Percentiles rank a stretch among this genome's conserved stretches.
Conservation (phyloP, 495 filamentous ascomycete genomes). For the Lichenothelia convexa region DNA sequence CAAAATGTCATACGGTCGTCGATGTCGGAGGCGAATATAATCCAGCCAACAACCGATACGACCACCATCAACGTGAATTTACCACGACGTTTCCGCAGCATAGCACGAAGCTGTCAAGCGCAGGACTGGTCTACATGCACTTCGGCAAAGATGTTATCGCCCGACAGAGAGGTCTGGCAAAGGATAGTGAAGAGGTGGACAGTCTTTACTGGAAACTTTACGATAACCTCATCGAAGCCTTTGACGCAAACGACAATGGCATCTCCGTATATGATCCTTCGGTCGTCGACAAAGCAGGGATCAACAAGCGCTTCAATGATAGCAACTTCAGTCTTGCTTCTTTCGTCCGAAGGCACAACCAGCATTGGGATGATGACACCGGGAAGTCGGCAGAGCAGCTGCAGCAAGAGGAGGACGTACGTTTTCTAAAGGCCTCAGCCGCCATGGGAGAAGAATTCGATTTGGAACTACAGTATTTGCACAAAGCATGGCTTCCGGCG, state of each 20-base stretch:
- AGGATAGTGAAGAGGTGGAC: constrained; percentile 45
- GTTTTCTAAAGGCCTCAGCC: constrained; percentile 53
- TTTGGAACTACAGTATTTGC: constrained; percentile 54
- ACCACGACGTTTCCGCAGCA: constrained; percentile 56
- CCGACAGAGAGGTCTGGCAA: constrained; percentile 39
- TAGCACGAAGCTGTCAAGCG: constrained; percentile 75
- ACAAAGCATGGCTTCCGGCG: constrained; percentile 70
- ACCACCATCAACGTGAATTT: constrained; percentile 95
- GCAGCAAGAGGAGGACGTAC: constrained; percentile 61
- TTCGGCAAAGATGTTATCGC: constrained; percentile 72
- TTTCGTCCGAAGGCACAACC: constrained; percentile 69
- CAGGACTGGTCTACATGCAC: constrained; percentile 88
- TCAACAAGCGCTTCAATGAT: constrained; percentile 65
- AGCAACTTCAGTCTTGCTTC: constrained; percentile 67
- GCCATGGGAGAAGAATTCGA: constrained; percentile 78
- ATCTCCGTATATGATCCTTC: constrained; percentile 57
- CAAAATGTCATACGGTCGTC: constrained; percentile 80
- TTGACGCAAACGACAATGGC: constrained; percentile 96
- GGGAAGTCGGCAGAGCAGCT: constrained; percentile 29
- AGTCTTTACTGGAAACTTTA: constrained; percentile 80
- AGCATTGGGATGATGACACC: constrained; percentile 39
- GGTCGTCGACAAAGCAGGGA: constrained; percentile 38
- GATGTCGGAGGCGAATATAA: constrained; percentile 91
- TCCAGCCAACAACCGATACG: constrained; percentile 54
- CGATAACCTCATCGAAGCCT: constrained; percentile 80